These are phyloP conservation scores for Rosa persica DNA, from an alignment of 306 rosid species.

Conservation along the genomic window DNA sequence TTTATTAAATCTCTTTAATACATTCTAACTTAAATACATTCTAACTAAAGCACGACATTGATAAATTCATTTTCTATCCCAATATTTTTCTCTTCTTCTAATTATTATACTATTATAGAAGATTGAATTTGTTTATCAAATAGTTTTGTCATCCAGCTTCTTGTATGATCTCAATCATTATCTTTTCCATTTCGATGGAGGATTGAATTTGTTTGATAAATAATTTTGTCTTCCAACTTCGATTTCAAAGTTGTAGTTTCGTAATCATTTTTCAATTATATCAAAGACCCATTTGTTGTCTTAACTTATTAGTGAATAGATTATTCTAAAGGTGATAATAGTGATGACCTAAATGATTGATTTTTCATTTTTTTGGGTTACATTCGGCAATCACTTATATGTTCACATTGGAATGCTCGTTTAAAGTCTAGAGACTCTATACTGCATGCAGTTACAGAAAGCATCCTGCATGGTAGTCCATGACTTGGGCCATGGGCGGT, in stretches of 20 bases:
- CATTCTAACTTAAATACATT: neutral
- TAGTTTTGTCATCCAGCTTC: too few species aligned
- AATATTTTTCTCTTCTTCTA: too few species aligned
- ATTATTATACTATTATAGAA: too few species aligned
- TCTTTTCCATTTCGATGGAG: too few species aligned
- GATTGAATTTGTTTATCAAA: too few species aligned
- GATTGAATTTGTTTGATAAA: too few species aligned
- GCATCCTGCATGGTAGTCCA: slow-evolving; percentile 12
- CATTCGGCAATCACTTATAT: neutral
- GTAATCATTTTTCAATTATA: neutral
- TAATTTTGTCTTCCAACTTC: too few species aligned
- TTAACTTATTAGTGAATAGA: neutral
- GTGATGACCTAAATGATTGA: neutral
- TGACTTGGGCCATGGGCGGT: slow-evolving; percentile 4
- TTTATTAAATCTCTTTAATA: neutral
- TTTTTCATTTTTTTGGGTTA: neutral
- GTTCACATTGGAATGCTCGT: slow-evolving; percentile 2
- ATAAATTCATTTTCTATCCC: too few species aligned
- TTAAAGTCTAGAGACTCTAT: neutral
- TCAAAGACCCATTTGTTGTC: neutral
- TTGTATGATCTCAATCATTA: too few species aligned
- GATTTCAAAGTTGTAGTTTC: neutral
- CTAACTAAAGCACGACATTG: neutral
- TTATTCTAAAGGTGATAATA: neutral
- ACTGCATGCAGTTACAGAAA: neutral